phyloP scores from a whole-genome alignment of 2,329 filamentous ascomycete species.

The Venturia asperata region DNA sequence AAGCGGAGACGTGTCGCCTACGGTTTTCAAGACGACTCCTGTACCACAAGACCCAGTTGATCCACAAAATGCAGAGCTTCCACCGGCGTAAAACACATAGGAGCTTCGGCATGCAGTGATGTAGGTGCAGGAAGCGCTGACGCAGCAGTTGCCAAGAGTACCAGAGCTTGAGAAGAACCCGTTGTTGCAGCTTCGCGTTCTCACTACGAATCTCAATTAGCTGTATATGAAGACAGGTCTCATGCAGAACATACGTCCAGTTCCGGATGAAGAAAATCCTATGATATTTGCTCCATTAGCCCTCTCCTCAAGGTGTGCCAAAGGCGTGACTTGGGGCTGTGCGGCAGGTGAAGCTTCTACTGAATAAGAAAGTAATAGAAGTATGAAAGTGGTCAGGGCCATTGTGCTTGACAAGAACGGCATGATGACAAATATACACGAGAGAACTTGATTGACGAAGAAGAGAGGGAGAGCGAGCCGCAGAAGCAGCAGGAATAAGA shows the following conservation, averaged over 20 bases:
- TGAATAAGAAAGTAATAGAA: background rate
- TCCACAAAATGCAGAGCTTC: constrained; percentile 5
- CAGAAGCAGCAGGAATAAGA: background rate
- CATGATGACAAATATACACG: constrained; percentile 1
- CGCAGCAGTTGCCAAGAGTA: constrained; percentile 14
- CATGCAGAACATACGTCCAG: constrained; percentile 8
- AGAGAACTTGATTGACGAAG: background rate
- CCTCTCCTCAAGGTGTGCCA: constrained; percentile 1
- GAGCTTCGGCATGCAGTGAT: constrained; percentile 8
- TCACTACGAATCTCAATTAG: background rate
- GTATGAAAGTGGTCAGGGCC: background rate
- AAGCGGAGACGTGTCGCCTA: constrained; percentile 13
- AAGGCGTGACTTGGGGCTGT: constrained; percentile 4
- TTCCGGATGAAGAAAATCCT: constrained; percentile 12
- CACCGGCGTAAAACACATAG: constrained; percentile 10
- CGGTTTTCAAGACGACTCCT: constrained; percentile 6
- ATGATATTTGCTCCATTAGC: constrained; percentile 18
- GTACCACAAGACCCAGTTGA: constrained; percentile 1
- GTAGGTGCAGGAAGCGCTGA: background rate
- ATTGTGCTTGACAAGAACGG: background rate
- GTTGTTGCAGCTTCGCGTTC: constrained; percentile 17
- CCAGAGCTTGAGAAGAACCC: constrained; percentile 16
- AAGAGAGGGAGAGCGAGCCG: background rate
- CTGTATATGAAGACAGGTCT: background rate
- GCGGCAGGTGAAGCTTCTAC: constrained; percentile 12